Evolutionary conservation across 495 filamentous ascomycete genomes (phyloP).

Genomic region (Durotheca rogersii): DNA sequence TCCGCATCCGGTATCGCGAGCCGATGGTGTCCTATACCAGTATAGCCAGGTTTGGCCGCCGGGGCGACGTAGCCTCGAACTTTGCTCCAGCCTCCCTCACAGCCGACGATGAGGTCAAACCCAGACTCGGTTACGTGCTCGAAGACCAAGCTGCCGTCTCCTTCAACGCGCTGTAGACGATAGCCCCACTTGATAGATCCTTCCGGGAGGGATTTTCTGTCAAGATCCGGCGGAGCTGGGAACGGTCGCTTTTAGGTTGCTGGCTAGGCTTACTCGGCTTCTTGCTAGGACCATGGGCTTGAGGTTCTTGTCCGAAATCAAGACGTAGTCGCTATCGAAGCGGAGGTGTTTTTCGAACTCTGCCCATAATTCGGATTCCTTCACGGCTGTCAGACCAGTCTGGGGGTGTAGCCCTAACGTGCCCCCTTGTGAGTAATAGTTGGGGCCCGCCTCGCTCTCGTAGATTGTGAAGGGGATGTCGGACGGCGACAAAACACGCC

Average conservation of each 20-base stretch:
- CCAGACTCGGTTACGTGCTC: conserved; percentile 20
- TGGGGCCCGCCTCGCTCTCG: conserved; percentile 48
- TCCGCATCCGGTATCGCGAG: conserved; percentile 44
- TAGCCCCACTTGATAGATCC: conserved; percentile 51
- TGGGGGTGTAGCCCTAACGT: conserved; percentile 56
- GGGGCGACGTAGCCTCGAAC: conserved; percentile 35
- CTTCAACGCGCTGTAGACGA: conserved; percentile 39
- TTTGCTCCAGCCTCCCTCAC: conserved; percentile 50
- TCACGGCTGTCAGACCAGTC: conserved; percentile 53
- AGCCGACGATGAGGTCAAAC: conserved; percentile 49
- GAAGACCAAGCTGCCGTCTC: conserved; percentile 29
- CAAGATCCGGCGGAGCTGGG: conserved; percentile 41
- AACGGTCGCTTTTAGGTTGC: conserved; percentile 48
- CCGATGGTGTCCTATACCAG: conserved; percentile 42
- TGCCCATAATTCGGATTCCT: conserved; percentile 50
- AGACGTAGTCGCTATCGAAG: conserved; percentile 51
- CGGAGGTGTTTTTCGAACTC: conserved; percentile 47
- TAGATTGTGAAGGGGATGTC: conserved; percentile 48
- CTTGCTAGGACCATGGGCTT: conserved; percentile 23
- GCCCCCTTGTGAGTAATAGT: conserved; percentile 50
- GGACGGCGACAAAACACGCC: conserved; percentile 50
- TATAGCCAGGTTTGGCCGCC: conserved; percentile 34
- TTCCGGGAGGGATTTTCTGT: conserved; percentile 40
- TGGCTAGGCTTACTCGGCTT: conserved; percentile 28
- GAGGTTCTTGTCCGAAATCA: conserved; percentile 41